Conservation (phyloP, 2,329 filamentous ascomycete genomes). For the Zalaria obscura region DNA sequence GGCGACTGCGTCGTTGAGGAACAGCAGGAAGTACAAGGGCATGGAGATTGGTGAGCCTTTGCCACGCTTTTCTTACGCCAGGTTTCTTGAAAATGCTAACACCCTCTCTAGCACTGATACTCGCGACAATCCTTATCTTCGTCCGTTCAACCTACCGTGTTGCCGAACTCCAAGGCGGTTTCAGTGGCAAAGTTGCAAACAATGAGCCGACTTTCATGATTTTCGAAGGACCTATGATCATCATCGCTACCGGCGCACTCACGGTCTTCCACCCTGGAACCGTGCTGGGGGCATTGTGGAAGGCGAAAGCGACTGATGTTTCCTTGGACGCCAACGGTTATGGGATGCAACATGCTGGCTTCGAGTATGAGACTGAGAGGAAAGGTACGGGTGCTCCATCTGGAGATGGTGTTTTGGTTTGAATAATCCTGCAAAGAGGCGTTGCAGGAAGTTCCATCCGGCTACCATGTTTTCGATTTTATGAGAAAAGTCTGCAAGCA, state of each 20-base stretch:
- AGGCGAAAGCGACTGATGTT: background rate
- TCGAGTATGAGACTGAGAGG: no score
- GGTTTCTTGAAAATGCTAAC: slow-evolving; percentile 25
- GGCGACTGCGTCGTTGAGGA: slow-evolving; percentile 2
- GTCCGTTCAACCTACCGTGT: slow-evolving; percentile 35
- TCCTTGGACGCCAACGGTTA: no score
- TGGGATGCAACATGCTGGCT: no score
- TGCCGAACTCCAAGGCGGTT: slow-evolving; percentile 34
- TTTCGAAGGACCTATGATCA: slow-evolving; percentile 37
- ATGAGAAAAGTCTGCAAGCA: no score
- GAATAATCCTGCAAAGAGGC: no score
- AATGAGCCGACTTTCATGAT: slow-evolving; percentile 31
- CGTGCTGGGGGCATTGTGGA: slow-evolving; percentile 6
- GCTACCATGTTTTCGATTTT: no score
- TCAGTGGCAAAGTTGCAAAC: slow-evolving; percentile 29
- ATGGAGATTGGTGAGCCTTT: slow-evolving; percentile 3
- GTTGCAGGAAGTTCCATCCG: no score
- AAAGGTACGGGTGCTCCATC: no score
- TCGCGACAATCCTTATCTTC: slow-evolving; percentile 31
- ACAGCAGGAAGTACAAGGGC: slow-evolving; percentile 3
- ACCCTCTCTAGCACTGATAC: slow-evolving; percentile 11
- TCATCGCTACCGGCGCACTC: slow-evolving; percentile 25
- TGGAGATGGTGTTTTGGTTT: no score
- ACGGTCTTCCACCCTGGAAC: slow-evolving; percentile 32
- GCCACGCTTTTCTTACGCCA: slow-evolving; percentile 10